Percentiles rank a stretch among this genome's conserved stretches.
phyloP scores from a whole-genome alignment of 176 grass and related monocot species.

The Ensete ventricosum region DNA sequence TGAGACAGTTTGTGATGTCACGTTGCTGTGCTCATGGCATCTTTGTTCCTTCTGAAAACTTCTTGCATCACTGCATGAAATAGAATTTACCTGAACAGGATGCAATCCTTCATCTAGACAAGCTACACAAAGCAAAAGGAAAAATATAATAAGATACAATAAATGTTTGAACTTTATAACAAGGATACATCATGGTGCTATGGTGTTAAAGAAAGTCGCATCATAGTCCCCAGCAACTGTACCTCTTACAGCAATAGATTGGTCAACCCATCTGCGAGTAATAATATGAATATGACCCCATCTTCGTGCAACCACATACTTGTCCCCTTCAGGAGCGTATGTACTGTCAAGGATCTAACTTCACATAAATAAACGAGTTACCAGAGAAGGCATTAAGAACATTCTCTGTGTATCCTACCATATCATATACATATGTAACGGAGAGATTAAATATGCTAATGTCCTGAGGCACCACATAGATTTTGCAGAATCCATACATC shows the following conservation, averaged over 20 bases:
- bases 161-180: background rate
- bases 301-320: constrained; percentile 69
- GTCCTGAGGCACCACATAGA: background rate
- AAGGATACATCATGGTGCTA: background rate
- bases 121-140: constrained; percentile 42
- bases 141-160: constrained; percentile 23
- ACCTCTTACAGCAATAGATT: constrained; percentile 84
- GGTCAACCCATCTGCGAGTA: constrained; percentile 58
- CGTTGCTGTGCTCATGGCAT: constrained; percentile 36
- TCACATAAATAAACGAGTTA: background rate
- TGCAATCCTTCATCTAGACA: constrained; percentile 66
- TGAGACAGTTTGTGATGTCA: constrained; percentile 44
- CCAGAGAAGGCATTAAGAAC: background rate
- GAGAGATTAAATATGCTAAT: no score
- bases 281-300: constrained; percentile 82
- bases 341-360: constrained; percentile 66
- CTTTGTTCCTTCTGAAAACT: constrained; percentile 52
- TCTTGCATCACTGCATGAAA: constrained; percentile 35
- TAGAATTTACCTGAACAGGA: constrained; percentile 33
- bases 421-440: no score
- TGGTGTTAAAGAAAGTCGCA: constrained; percentile 17
- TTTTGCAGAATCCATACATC: background rate
- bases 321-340: constrained; percentile 81
- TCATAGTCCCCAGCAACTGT: constrained; percentile 10
- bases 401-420: no score